phyloP scores from a whole-genome alignment of 768 basidiomycete species.

The Paxillus involutus region DNA sequence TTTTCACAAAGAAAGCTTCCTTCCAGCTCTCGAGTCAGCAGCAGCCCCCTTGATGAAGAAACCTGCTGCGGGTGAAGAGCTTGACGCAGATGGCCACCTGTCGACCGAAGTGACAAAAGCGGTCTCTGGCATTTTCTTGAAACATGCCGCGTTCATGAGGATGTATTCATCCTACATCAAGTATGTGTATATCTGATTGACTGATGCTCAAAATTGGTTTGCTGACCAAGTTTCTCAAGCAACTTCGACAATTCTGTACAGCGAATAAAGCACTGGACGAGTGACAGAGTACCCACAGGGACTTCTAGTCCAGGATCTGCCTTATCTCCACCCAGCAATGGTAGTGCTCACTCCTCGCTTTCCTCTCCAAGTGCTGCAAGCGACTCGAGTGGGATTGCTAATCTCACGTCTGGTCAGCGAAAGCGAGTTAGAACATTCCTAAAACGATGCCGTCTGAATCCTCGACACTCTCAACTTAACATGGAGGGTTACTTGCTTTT shows the following conservation, averaged over 20 bases:
- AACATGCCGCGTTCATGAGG: slow-evolving; percentile 96
- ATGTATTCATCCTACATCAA: slow-evolving; percentile 99
- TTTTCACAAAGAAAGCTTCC: slow-evolving; percentile 91
- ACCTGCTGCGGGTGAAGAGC: slow-evolving; percentile 41
- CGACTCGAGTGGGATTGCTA: slow-evolving; percentile 49
- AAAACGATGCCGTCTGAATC: slow-evolving; percentile 87
- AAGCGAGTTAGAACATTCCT: slow-evolving; percentile 88
- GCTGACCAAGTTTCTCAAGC: slow-evolving; percentile 39
- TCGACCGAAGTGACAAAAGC: slow-evolving; percentile 74
- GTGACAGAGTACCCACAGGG: slow-evolving; percentile 47
- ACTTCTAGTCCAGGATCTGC: slow-evolving; percentile 34
- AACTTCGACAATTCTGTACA: slow-evolving; percentile 94
- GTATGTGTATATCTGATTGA: slow-evolving; percentile 44
- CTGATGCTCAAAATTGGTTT: slow-evolving; percentile 1
- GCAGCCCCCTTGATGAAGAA: slow-evolving; percentile 65
- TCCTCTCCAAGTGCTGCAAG: slow-evolving; percentile 40
- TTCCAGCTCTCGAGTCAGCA: slow-evolving; percentile 85
- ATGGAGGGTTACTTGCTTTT: slow-evolving; percentile 91
- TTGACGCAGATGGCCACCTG: slow-evolving; percentile 70
- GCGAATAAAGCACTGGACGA: slow-evolving; percentile 84
- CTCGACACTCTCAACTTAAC: slow-evolving; percentile 90
- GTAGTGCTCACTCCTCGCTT: slow-evolving; percentile 53
- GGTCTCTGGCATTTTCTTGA: slow-evolving; percentile 87
- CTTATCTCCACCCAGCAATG: slow-evolving; percentile 57
- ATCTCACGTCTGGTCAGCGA: slow-evolving; percentile 75